Evolutionary conservation across 2,329 filamentous ascomycete species (phyloP).

Genomic region (Pseudogymnoascus sp.): DNA sequence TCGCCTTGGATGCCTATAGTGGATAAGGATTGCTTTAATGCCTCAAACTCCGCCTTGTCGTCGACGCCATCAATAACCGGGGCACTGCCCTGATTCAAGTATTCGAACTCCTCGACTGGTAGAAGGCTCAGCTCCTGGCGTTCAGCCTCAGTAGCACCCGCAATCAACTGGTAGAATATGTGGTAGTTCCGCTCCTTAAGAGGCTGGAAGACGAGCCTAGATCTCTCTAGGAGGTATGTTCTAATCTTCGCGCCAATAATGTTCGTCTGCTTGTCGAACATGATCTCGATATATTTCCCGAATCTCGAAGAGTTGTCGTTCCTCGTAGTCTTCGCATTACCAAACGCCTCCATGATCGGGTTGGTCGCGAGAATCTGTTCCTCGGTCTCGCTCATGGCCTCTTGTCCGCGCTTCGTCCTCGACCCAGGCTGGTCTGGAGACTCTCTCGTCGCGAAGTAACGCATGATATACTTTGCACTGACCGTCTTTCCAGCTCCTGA

Average conservation of each 20-base stretch:
- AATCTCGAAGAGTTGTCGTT: constrained; percentile 99
- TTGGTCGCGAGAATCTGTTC: constrained; percentile 98
- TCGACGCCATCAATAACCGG: constrained; percentile 90
- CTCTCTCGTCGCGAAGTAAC: constrained; percentile 97
- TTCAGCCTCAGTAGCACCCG: constrained; percentile 79
- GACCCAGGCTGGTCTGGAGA: constrained; percentile 78
- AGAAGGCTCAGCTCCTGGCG: constrained; percentile 70
- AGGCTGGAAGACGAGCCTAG: constrained; percentile 92
- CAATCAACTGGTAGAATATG: constrained; percentile 95
- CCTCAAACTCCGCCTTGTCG: constrained; percentile 87
- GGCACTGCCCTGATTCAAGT: constrained; percentile 88
- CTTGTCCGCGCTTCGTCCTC: constrained; percentile 64
- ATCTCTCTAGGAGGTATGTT: constrained; percentile 90
- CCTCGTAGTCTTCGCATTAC: constrained; percentile 98
- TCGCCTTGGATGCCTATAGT: constrained; percentile 74
- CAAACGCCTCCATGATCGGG: constrained; percentile 99
- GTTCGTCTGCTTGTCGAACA: constrained; percentile 92
- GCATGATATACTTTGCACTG: constrained; percentile 99
- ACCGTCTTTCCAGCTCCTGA: constrained; percentile 98
- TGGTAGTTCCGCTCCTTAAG: constrained; percentile 98
- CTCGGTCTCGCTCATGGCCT: constrained; percentile 92
- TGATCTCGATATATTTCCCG: constrained; percentile 99
- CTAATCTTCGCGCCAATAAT: constrained; percentile 97
- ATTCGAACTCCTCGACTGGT: constrained; percentile 85
- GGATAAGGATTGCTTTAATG: constrained; percentile 74